Base-by-base conservation (phyloP, 805 yeast genomes). In the Yarrowia sp. region DNA sequence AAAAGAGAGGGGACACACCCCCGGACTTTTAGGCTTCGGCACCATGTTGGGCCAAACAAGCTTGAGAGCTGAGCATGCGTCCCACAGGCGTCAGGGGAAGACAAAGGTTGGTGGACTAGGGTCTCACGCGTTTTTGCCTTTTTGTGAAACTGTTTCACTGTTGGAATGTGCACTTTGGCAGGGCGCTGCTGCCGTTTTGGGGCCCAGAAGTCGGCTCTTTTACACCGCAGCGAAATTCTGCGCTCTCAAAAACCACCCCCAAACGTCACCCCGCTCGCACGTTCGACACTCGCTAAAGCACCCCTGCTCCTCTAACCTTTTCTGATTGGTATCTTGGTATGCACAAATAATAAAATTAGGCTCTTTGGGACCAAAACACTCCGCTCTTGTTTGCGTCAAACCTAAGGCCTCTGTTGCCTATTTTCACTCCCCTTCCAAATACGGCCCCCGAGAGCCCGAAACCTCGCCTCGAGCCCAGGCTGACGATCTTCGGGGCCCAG, bases 231-330 rank as follows among this genome's bases (percentile, higher is more conserved):
- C 14, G n/a, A n/a, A n/a, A n/a, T n/a, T n/a, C n/a, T n/a, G n/a
- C n/a, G n/a, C n/a, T n/a, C n/a, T n/a, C n/a, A n/a, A n/a, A n/a
- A n/a, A n/a, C n/a, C n/a, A n/a, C n/a, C n/a, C n/a, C n/a, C n/a
- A n/a, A n/a, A n/a, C n/a, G n/a, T n/a, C n/a, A n/a, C n/a, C n/a
- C n/a, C n/a, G n/a, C n/a, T n/a, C n/a, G n/a, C n/a, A n/a, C n/a
- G n/a, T n/a, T n/a, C n/a, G n/a, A n/a, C 39, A 44, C 32, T 42
- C 51, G 51, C 51, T 44, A 44, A 44, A 44, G 51, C 51, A 44
- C 51, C 51, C 36, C 51, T 44, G 51, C 35, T 44, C 35, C 18
- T 44, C 35, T 25, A 42, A 42, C 35, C 51, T 44, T 29, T 44
- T 44, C 25, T 44, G 35, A 41, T 44, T 19, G 51, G 51, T 27